Evolutionary conservation across 495 filamentous ascomycete species (phyloP), one percentile per base, ranked within the genome.

Genomic region (Pseudomonodictys pantanalensis): DNA sequence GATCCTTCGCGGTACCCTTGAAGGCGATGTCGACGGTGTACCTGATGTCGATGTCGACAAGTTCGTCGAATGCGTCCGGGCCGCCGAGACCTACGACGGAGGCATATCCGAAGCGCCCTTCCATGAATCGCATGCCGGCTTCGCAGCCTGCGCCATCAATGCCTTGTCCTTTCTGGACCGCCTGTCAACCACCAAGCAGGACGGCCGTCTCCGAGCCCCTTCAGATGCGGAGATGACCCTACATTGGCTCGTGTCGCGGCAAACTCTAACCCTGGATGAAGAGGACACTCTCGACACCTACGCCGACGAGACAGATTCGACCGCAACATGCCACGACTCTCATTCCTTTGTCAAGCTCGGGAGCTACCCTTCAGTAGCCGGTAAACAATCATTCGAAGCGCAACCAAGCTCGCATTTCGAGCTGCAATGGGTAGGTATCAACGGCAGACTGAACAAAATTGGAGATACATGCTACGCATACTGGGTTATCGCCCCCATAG

Each of bases 401-500:
- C 58, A 46, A 20, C 64, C 62, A 17, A 56, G 55, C 20, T 51
- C 57, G 9, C 56, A 66, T 29, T 51, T 59, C 30, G 69, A 66
- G 28, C 73, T 78, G 71, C 77, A 69, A 44, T 83, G 75, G 59
- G 79, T 81, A 6, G 92, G 90, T 22, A 89, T 95, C 69, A 95
- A 92, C 65, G 93, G 93, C 41, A 83, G 93, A 30, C 81, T 79
- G 59, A 96, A 96, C 75, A 98, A 98, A 69, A 71, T 82, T 11
- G 85, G 86, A 18, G 93, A 98, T 73, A 97, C 92, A 1, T 98
- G 93, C 72, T 97, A 98, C 72, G 84, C 81, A 5, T 98, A 91
- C 77, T 98, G 93, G 93, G 88, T 87, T 1, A 78, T 78, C 25
- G 91, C 81, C 10, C 83, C 89, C 5, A 72, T 97, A 6, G 75